Conservation (phyloP, 2,329 filamentous ascomycete species). For the Paraphaeosphaeria sporulosa region DNA sequence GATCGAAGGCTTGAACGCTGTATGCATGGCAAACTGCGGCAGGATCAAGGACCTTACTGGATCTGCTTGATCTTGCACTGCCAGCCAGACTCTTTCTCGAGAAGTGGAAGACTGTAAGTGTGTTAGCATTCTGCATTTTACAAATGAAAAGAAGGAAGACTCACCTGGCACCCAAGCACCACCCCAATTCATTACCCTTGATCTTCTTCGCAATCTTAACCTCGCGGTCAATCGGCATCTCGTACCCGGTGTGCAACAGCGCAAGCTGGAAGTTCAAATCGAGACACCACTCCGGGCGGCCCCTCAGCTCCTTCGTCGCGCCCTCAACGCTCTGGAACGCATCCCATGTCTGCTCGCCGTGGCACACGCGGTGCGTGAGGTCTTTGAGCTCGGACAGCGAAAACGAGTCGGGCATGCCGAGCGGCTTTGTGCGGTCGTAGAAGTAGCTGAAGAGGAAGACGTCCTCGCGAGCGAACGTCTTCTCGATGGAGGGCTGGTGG, state of each 20-base stretch:
- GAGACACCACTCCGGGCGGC: conserved; percentile 87
- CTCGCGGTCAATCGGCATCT: conserved; percentile 96
- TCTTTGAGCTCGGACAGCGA: conserved; percentile 90
- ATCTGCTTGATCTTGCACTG: conserved; percentile 84
- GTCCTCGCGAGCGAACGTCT: conserved; percentile 91
- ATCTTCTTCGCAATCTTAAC: conserved; percentile 99
- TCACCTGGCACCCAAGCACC: conserved; percentile 96
- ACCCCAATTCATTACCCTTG: conserved; percentile 93
- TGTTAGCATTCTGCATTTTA: conserved; percentile 47
- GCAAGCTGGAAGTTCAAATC: conserved; percentile 97
- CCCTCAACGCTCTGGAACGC: conserved; percentile 78
- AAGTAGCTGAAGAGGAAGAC: conserved; percentile 98
- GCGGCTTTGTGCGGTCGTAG: conserved; percentile 89
- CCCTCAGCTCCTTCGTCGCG: conserved; percentile 80
- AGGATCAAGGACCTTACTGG: conserved; percentile 20
- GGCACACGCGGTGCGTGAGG: conserved; percentile 83
- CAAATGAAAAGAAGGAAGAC: conserved; percentile 39
- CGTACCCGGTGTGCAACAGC: conserved; percentile 92
- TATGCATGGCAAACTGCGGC: not conserved
- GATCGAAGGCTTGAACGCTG: not conserved
- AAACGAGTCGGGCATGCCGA: conserved; percentile 99
- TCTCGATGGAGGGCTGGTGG: conserved; percentile 88
- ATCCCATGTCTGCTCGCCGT: conserved; percentile 78
- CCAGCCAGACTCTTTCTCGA: conserved; percentile 86
- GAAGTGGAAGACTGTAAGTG: conserved; percentile 74